Evolutionary conservation across 306 rosid species (phyloP), one percentile per base, ranked within the genome.

Genomic region (Castanospermum australe): DNA sequence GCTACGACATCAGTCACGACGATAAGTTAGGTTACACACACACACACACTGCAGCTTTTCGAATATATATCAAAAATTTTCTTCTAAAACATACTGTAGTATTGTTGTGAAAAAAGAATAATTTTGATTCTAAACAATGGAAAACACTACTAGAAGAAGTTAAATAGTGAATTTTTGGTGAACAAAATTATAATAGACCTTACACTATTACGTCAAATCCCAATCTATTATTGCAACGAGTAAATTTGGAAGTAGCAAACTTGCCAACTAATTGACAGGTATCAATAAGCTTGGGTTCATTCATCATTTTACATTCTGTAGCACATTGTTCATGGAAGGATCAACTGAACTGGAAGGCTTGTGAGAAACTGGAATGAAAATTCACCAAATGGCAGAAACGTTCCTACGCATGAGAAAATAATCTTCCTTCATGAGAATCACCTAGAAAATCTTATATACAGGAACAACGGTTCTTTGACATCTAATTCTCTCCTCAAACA

Each of bases 1-100:
- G 84, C 71, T 51, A 87, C 87, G 30, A 30, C 63, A 33, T 11
- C 8, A 47, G 68, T 84, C 67, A 66, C n/a, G n/a, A n/a, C n/a
- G n/a, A n/a, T n/a, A n/a, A n/a, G n/a, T n/a, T n/a, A n/a, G n/a
- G n/a, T n/a, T n/a, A n/a, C n/a, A n/a, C n/a, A n/a, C n/a, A n/a
- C n/a, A n/a, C n/a, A n/a, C n/a, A n/a, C n/a, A n/a, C n/a, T n/a
- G n/a, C n/a, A n/a, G n/a, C n/a, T n/a, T n/a, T n/a, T n/a, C n/a
- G n/a, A 47, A 61, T 5, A 17, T 32, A 14, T 33, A 33, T 17
- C 3, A 41, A 41, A 6, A 73, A n/a, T n/a, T n/a, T 22, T 48
- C 9, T 17, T 45, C 22, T 45, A 1, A 45, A 22, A 72, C 15
- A 15, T 6, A 15, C 7, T 50, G n/a, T 50, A n/a, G 0, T 3